These are phyloP conservation scores for Arctium lappa DNA, from an alignment of 129 eudicot genomes.

Conservation along the genomic window DNA sequence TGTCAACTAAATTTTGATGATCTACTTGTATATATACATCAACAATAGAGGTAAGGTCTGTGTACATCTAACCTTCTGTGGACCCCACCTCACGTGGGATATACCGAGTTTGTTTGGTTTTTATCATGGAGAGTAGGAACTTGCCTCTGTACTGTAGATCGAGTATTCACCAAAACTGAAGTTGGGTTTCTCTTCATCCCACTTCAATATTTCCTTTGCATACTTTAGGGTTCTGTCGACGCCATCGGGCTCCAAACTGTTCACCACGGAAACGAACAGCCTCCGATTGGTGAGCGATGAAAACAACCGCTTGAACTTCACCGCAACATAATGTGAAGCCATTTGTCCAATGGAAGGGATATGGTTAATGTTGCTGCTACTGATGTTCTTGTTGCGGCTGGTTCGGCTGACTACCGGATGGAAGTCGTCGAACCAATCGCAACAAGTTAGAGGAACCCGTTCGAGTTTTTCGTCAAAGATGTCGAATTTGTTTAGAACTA, in stretches of 20 bases:
- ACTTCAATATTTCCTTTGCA: constrained; percentile 80
- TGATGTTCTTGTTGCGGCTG: constrained; percentile 45
- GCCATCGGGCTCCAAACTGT: constrained; percentile 78
- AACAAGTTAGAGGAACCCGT: constrained; percentile 52
- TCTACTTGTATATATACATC: background rate
- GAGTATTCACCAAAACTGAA: constrained; percentile 67
- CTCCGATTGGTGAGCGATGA: constrained; percentile 65
- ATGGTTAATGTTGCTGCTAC: constrained; percentile 58
- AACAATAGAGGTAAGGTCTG: background rate
- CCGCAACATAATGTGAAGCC: constrained; percentile 83
- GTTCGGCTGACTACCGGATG: constrained; percentile 70
- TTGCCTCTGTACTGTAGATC: constrained; percentile 57
- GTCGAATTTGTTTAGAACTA: constrained; percentile 77
- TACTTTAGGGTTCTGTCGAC: constrained; percentile 82
- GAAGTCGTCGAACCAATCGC: constrained; percentile 93
- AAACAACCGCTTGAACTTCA: constrained; percentile 75
- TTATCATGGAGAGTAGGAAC: constrained; percentile 20
- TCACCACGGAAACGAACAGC: constrained; percentile 71
- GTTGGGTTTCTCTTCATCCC: constrained; percentile 85
- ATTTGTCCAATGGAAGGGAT: constrained; percentile 81
- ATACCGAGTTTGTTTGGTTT: background rate
- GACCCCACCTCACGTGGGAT: background rate
- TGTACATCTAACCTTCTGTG: background rate
- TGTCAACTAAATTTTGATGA: background rate
- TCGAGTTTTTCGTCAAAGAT: constrained; percentile 84